Evolutionary conservation across 2,329 filamentous ascomycete species (phyloP).

Genomic region (Ilyonectria sp.): DNA sequence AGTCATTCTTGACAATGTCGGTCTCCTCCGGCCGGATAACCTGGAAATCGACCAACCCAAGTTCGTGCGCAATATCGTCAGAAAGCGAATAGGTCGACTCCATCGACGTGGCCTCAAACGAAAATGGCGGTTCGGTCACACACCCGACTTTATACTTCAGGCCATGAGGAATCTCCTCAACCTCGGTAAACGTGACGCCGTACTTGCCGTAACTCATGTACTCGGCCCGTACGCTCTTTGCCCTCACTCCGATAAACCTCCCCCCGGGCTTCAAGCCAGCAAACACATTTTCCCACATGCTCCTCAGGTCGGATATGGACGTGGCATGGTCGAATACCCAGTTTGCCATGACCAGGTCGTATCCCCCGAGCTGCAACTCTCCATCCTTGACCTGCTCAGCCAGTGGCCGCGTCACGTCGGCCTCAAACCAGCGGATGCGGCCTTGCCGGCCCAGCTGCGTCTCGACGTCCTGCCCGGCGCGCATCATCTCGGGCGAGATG

Average conservation of each 20-base stretch:
- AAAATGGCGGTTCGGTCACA: not conserved
- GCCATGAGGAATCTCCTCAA: conserved; percentile 8
- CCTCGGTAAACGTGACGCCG: conserved; percentile 4
- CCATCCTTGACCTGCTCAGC: conserved; percentile 5
- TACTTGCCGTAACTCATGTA: conserved; percentile 8
- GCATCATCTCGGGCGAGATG: conserved; percentile 9
- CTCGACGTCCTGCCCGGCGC: conserved; percentile 4
- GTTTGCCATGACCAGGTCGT: not conserved
- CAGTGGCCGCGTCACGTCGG: conserved; percentile 3
- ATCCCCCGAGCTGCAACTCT: not conserved
- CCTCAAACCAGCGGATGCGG: conserved; percentile 8
- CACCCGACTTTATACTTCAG: conserved; percentile 8
- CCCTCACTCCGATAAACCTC: conserved; percentile 7
- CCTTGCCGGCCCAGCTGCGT: conserved; percentile 1
- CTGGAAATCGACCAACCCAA: conserved; percentile 4
- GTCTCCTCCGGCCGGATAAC: conserved; percentile 2
- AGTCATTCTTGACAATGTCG: not conserved
- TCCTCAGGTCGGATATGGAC: conserved; percentile 2
- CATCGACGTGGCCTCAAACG: conserved; percentile 3
- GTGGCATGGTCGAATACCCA: conserved; percentile 7
- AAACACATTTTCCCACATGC: conserved; percentile 8
- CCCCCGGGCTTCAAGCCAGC: conserved; percentile 1
- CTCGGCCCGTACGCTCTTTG: conserved; percentile 2
- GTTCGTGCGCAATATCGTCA: not conserved
- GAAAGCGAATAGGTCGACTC: conserved; percentile 5